These are phyloP conservation scores for Xylariaceae sp. DNA, from an alignment of 2,329 filamentous ascomycete genomes.

Conservation along the genomic window DNA sequence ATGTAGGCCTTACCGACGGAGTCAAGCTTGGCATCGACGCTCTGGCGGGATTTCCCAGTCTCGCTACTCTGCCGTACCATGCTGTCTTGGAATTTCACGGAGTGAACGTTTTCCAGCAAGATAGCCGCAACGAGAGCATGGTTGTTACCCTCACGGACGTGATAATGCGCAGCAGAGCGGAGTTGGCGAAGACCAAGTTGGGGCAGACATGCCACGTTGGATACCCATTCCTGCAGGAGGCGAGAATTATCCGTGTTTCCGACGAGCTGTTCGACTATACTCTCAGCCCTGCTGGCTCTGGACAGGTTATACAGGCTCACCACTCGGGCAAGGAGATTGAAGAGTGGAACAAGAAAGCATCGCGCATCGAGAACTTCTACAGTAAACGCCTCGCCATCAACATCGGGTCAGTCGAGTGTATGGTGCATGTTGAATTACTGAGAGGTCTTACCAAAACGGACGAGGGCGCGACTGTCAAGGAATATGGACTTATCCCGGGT, in stretches of 20 bases:
- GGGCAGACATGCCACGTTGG: constrained; percentile 84
- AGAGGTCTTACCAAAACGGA: constrained; percentile 87
- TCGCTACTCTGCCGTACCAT: constrained; percentile 78
- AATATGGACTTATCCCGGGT: constrained; percentile 80
- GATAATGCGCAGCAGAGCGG: constrained; percentile 61
- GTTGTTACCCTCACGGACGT: constrained; percentile 75
- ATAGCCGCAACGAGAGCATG: constrained; percentile 95
- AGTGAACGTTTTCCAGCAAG: constrained; percentile 90
- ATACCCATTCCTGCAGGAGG: constrained; percentile 93
- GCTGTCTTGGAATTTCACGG: constrained; percentile 80
- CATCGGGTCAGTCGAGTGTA: constrained; percentile 77
- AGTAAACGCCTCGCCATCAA: constrained; percentile 85
- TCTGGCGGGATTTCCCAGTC: constrained; percentile 86
- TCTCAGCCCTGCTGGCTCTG: constrained; percentile 54
- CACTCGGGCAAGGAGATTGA: constrained; percentile 71
- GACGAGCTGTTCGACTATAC: constrained; percentile 91
- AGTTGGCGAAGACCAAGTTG: constrained; percentile 69
- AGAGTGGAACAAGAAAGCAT: constrained; percentile 77
- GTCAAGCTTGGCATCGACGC: constrained; percentile 75
- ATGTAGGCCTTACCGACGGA: constrained; percentile 75
- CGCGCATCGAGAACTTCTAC: constrained; percentile 77
- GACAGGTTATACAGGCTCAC: constrained; percentile 57
- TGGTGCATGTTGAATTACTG: constrained; percentile 89
- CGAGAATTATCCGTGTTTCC: constrained; percentile 78
- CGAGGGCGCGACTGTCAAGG: constrained; percentile 83